These are phyloP conservation scores for Leucocoprinus leucothites DNA, from an alignment of 768 basidiomycete species.

Conservation along the genomic window DNA sequence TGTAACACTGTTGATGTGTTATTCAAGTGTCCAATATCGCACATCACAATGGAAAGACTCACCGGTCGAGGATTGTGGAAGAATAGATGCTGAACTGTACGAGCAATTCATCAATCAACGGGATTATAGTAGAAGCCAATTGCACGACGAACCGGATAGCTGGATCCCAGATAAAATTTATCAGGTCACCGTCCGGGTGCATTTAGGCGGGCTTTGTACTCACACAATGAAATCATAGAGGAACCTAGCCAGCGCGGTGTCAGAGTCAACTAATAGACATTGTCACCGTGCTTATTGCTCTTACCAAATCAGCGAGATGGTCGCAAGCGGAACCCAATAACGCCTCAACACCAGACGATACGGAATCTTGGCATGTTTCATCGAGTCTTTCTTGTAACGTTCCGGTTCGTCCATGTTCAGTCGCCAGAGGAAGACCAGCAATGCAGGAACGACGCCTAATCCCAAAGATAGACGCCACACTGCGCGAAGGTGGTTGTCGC, in stretches of 20 bases:
- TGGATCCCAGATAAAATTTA: slow-evolving; percentile 19
- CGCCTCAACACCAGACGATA: slow-evolving; percentile 73
- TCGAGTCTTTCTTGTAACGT: slow-evolving; percentile 71
- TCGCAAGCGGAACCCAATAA: slow-evolving; percentile 74
- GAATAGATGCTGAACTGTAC: slow-evolving; percentile 77
- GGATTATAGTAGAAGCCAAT: no score
- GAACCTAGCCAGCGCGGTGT: slow-evolving; percentile 41
- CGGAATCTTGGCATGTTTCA: slow-evolving; percentile 72
- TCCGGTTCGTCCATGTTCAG: slow-evolving; percentile 79
- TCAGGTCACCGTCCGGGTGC: neutral
- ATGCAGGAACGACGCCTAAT: slow-evolving; percentile 77
- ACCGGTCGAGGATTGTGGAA: slow-evolving; percentile 70
- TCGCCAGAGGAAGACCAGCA: slow-evolving; percentile 82
- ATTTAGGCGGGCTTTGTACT: slow-evolving; percentile 19
- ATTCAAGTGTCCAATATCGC: neutral
- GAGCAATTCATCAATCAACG: neutral
- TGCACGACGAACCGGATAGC: slow-evolving; percentile 67
- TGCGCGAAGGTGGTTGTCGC: slow-evolving; percentile 73
- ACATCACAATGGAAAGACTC: slow-evolving; percentile 11
- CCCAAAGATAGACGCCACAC: slow-evolving; percentile 89
- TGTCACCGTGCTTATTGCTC: slow-evolving; percentile 12
- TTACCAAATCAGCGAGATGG: slow-evolving; percentile 75
- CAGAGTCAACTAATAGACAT: neutral
- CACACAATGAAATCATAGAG: slow-evolving; percentile 80
- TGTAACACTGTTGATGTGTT: slow-evolving; percentile 45